Conservation (phyloP, 2,329 filamentous ascomycete genomes). For the Exophiala lecanii-corni region DNA sequence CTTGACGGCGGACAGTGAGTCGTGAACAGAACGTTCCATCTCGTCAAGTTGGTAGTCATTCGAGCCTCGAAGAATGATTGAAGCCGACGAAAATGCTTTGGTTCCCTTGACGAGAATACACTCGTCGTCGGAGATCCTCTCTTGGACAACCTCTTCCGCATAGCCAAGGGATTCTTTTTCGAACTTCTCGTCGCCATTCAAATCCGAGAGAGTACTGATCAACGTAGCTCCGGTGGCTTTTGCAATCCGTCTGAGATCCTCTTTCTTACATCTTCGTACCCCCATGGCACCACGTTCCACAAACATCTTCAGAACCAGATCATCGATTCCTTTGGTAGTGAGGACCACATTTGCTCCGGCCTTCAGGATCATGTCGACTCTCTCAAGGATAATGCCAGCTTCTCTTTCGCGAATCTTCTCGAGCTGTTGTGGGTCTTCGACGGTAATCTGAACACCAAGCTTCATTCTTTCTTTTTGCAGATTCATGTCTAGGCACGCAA, state of each 20-base stretch:
- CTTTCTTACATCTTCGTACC: conserved; percentile 95
- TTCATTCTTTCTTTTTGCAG: conserved; percentile 99
- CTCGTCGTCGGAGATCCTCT: conserved; percentile 97
- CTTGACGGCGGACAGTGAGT: conserved; percentile 95
- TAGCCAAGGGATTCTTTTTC: conserved; percentile 83
- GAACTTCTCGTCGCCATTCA: conserved; percentile 97
- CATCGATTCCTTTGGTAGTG: conserved; percentile 98
- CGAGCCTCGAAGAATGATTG: conserved; percentile 88
- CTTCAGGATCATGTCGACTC: conserved; percentile 96
- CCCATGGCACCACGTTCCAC: conserved; percentile 94
- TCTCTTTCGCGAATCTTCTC: conserved; percentile 95
- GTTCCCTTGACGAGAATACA: conserved; percentile 96
- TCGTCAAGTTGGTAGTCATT: conserved; percentile 97
- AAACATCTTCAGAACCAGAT: conserved; percentile 89
- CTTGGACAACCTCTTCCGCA: conserved; percentile 95
- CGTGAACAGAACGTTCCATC: conserved; percentile 98
- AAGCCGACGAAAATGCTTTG: conserved; percentile 88
- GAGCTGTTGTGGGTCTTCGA: conserved; percentile 93
- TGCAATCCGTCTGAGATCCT: conserved; percentile 91
- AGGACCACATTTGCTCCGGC: conserved; percentile 92
- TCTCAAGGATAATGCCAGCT: conserved; percentile 85
- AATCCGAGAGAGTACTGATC: conserved; percentile 86
- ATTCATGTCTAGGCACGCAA: conserved; percentile 96
- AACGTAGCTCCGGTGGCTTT: conserved; percentile 92
- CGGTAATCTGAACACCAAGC: conserved; percentile 94